Base-by-base conservation (phyloP, 2,329 filamentous ascomycete genomes). In the Myriosclerotinia scirpicola region DNA sequence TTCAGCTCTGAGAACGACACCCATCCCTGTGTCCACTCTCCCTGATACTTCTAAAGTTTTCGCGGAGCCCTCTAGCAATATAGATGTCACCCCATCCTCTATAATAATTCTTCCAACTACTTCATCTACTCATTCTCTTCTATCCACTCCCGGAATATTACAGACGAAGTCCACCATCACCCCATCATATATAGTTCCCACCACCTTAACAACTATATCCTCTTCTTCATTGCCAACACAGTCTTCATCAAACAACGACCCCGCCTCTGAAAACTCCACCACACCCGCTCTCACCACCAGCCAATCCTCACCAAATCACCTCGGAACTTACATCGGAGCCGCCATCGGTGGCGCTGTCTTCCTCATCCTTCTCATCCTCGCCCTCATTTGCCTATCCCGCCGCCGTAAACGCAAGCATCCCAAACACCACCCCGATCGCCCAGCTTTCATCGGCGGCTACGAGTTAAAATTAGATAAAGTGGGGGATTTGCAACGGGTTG, bases 371-470 rank as follows among this genome's bases (percentile, higher is more conserved):
- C 34, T 60, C 15, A 14, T 50, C 14, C 14, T 38, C 8, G n/a
- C 7, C 44, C 30, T 60, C 30, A 5, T 60, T 15, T 50, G n/a
- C 38, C 30, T 60, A 9, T 2, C 44, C 30, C 44, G 44, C n/a
- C 44, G 34, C 34, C 30, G 58, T 34, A 50, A 50, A 60, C 5
- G 14, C 14, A 50, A 17, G 20, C 34, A 36, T 5, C 58, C 58
- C 1, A 50, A 50, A 38, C 42, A 60, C 20, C 58, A 60, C 15
- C 44, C 58, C n/a, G 58, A 60, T 20, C 58, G 58, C 4, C 58
- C 58, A 9, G 58, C 58, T 38, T 60, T 60, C n/a, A 60, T 60
- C n/a, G 58, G 58, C 44, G 58, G 58, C 44, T 60, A 60, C n/a
- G 58, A 60, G 46, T 20, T 60, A 12, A 60, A 60, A 50, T 20